Percentiles rank a stretch among this genome's conserved stretches.
These are phyloP conservation scores for Symbiodinium pilosum DNA, from an alignment of 73 alveolate genomes.

Conservation along the genomic window DNA sequence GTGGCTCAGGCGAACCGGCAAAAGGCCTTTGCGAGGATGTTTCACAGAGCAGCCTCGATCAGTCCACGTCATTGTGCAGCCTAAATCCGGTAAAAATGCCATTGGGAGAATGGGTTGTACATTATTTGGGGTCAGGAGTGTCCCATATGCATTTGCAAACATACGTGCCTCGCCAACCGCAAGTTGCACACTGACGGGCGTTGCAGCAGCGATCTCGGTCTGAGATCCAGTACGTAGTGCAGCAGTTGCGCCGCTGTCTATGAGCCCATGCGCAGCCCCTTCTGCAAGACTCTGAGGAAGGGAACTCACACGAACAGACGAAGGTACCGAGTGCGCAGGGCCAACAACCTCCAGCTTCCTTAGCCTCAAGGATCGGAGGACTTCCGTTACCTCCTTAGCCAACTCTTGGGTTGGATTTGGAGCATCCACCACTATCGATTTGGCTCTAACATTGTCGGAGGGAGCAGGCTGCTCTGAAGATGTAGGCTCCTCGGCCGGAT, in stretches of 20 bases:
- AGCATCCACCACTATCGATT: too few species aligned
- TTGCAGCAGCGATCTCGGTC: not conserved
- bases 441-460: too few species aligned
- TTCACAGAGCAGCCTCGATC: not conserved
- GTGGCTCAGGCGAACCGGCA: not conserved
- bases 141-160: not conserved
- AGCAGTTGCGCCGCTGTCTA: slow-evolving; percentile 1
- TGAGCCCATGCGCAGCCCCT: too few species aligned
- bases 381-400: too few species aligned
- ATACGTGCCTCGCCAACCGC: not conserved
- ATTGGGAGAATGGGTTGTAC: not conserved
- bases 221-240: not conserved
- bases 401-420: too few species aligned
- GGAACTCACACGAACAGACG: too few species aligned
- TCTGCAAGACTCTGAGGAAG: too few species aligned
- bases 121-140: not conserved
- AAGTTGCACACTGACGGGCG: not conserved
- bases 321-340: too few species aligned
- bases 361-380: too few species aligned
- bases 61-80: not conserved
- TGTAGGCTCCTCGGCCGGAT: not conserved
- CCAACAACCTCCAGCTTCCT: too few species aligned
- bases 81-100: not conserved
- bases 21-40: not conserved
- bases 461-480: too few species aligned